A percentile compares a stretch with the other conserved stretches of the same genome.
Conservation (phyloP, 495 filamentous ascomycete species). For the Penicillium arizonense region DNA sequence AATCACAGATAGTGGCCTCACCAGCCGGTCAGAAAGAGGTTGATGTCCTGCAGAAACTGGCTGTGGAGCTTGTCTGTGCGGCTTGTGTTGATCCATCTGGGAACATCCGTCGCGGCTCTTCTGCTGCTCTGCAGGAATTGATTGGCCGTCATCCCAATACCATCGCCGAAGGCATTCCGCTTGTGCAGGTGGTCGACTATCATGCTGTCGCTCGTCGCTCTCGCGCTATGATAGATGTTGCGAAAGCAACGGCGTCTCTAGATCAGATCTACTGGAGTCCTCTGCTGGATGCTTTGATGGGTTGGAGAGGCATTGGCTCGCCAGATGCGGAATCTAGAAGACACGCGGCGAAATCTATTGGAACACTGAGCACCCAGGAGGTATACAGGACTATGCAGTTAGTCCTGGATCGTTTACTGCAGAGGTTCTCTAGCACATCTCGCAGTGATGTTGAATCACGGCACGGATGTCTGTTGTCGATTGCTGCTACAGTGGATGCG, state of each 20-base stretch:
- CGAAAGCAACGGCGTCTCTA: slow-evolving; percentile 61
- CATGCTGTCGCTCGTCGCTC: slow-evolving; percentile 86
- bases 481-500: slow-evolving; percentile 46
- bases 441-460: slow-evolving; percentile 62
- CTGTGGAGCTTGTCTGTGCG: slow-evolving; percentile 73
- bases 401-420: slow-evolving; percentile 40
- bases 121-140: slow-evolving; percentile 90
- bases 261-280: slow-evolving; percentile 67
- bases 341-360: slow-evolving; percentile 67
- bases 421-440: slow-evolving; percentile 46
- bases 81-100: slow-evolving; percentile 87
- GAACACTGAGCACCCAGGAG: slow-evolving; percentile 48
- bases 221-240: slow-evolving; percentile 75
- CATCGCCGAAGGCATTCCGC: slow-evolving; percentile 72
- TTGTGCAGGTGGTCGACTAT: slow-evolving; percentile 91
- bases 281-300: slow-evolving; percentile 67
- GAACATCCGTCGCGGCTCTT: slow-evolving; percentile 88
- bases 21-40: slow-evolving; percentile 24
- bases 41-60: slow-evolving; percentile 68
- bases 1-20: slow-evolving; percentile 34
- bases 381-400: slow-evolving; percentile 28
- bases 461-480: slow-evolving; percentile 65
- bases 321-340: slow-evolving; percentile 70
- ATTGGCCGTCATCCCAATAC: slow-evolving; percentile 89
- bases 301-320: slow-evolving; percentile 84